Conservation (phyloP, 116 monocot species). For the Dioscorea cayenensis region DNA sequence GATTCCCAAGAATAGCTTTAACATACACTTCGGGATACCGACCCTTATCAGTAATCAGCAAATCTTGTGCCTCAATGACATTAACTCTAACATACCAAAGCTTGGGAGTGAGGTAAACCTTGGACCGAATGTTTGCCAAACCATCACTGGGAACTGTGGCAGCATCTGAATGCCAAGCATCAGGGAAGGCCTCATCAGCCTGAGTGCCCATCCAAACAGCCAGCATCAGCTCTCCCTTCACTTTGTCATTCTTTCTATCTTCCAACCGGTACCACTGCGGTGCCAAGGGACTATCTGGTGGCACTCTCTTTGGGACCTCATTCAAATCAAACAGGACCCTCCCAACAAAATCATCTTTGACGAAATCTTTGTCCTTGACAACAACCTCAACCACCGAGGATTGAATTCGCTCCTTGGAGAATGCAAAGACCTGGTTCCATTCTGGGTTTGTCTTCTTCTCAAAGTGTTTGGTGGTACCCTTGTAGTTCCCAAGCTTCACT, state of each 20-base stretch:
- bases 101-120: conserved; percentile 63
- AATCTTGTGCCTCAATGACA: conserved; percentile 63
- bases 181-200: conserved; percentile 62
- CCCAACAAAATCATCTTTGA: conserved; percentile 59
- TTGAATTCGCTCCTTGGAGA: conserved; percentile 65
- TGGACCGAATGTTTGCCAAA: conserved; percentile 44
- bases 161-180: conserved; percentile 78
- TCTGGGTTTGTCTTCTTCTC: conserved; percentile 64
- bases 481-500: conserved; percentile 68
- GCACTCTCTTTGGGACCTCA: conserved; percentile 54
- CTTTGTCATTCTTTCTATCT: conserved; percentile 39
- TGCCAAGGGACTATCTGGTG: conserved; percentile 62
- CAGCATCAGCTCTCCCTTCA: conserved; percentile 59
- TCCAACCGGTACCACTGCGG: conserved; percentile 69
- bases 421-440: conserved; percentile 72
- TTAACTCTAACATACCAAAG: conserved; percentile 71
- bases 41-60: conserved; percentile 35
- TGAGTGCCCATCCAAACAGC: conserved; percentile 76
- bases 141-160: conserved; percentile 49
- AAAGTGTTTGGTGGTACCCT: conserved; percentile 45
- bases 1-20: conserved; percentile 46
- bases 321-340: conserved; percentile 32
- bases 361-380: conserved; percentile 54
- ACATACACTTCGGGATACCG: conserved; percentile 50
- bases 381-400: conserved; percentile 29